phyloP scores from a whole-genome alignment of 1,284 basidiomycete species.

The Apiotrichum mycotoxinovorans region DNA sequence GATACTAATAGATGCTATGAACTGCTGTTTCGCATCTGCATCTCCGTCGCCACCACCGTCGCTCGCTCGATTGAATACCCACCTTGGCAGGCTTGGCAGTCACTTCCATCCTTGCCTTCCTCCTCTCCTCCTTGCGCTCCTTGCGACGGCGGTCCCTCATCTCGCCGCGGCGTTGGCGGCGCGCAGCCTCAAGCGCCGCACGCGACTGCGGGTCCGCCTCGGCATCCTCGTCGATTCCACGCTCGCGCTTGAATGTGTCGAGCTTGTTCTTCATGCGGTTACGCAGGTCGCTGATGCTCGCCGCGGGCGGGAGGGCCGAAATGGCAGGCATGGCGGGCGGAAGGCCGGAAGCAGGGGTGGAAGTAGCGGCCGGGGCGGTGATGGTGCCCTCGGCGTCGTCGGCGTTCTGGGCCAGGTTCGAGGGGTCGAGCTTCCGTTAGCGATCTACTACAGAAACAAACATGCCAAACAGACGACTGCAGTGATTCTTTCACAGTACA shows the following conservation, averaged over 20 bases:
- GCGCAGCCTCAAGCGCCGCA: slow-evolving; percentile 76
- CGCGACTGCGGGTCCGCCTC: slow-evolving; percentile 49
- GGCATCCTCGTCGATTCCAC: slow-evolving; percentile 48
- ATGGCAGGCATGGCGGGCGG: slow-evolving; percentile 20
- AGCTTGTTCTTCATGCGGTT: slow-evolving; percentile 76
- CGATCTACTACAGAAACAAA: neutral
- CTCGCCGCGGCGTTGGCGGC: slow-evolving; percentile 67
- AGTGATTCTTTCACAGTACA: neutral
- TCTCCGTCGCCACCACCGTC: neutral
- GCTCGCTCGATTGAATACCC: slow-evolving; percentile 1
- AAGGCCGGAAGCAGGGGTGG: slow-evolving; percentile 17
- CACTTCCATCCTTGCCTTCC: slow-evolving; percentile 53
- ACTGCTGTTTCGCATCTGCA: neutral
- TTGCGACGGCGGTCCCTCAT: slow-evolving; percentile 77
- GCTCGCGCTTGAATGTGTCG: slow-evolving; percentile 59
- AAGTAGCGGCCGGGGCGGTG: slow-evolving; percentile 31
- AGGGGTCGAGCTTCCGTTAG: slow-evolving; percentile 71
- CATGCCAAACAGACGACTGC: too few relatives aligned
- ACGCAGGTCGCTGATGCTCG: slow-evolving; percentile 67
- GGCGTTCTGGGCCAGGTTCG: slow-evolving; percentile 56
- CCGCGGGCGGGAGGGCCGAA: slow-evolving; percentile 64
- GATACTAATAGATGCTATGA: too few relatives aligned
- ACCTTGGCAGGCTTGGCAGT: slow-evolving; percentile 45
- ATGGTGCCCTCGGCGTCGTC: slow-evolving; percentile 26
- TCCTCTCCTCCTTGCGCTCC: slow-evolving; percentile 76